A percentile compares a stretch with the other conserved stretches of the same genome.
Evolutionary conservation across 2,329 filamentous ascomycete genomes (phyloP).

Genomic region (Fusarium sublunatum): DNA sequence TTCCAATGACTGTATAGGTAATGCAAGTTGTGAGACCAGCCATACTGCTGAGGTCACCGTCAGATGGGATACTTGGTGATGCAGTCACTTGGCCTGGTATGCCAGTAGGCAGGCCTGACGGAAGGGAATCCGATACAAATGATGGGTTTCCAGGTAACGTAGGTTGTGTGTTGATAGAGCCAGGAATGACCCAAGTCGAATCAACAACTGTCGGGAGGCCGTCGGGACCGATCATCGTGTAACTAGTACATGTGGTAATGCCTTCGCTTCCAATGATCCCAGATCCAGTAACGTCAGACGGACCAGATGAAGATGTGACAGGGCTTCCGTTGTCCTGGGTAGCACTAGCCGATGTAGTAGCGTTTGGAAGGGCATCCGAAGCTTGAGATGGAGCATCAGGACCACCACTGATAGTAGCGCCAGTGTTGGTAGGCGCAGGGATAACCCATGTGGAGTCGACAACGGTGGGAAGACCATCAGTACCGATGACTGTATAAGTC

Average conservation of each 20-base stretch:
- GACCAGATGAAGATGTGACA: slow-evolving; percentile 7
- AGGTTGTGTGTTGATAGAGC: slow-evolving; percentile 35
- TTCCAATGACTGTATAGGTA: slow-evolving; percentile 47
- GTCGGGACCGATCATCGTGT: slow-evolving; percentile 39
- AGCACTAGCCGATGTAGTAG: slow-evolving; percentile 19
- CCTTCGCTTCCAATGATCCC: slow-evolving; percentile 13
- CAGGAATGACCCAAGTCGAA: slow-evolving; percentile 48
- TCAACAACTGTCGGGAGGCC: slow-evolving; percentile 48
- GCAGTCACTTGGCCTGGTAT: slow-evolving; percentile 38
- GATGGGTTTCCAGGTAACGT: slow-evolving; percentile 35
- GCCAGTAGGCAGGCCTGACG: slow-evolving; percentile 42
- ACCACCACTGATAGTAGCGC: slow-evolving; percentile 20
- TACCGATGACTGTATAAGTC: slow-evolving; percentile 46
- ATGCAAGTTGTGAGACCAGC: slow-evolving; percentile 46
- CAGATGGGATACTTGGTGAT: slow-evolving; percentile 16
- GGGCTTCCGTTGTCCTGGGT: slow-evolving; percentile 21
- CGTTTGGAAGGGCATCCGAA: slow-evolving; percentile 33
- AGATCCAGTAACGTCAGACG: slow-evolving; percentile 16
- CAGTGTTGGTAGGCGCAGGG: slow-evolving; percentile 40
- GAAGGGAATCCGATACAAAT: slow-evolving; percentile 32
- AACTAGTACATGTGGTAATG: slow-evolving; percentile 43
- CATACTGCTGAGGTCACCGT: neutral
- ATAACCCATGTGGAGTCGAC: slow-evolving; percentile 51
- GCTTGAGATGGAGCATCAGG: slow-evolving; percentile 21
- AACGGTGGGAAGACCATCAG: slow-evolving; percentile 44